These are phyloP conservation scores for Paramecium octaurelia DNA, from an alignment of 73 alveolate species.

Conservation along the genomic window DNA sequence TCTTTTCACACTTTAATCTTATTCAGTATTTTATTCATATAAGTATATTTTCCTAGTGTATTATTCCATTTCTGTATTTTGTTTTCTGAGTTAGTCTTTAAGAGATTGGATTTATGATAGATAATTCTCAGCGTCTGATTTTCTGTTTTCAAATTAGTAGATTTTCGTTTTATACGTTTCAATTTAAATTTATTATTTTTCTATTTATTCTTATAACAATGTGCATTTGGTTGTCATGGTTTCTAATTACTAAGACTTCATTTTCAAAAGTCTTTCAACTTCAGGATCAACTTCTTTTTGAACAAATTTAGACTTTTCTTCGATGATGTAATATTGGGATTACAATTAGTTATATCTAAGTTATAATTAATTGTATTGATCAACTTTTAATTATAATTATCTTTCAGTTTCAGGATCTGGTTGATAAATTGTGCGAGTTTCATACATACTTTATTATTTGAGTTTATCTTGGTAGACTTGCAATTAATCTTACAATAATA, in stretches of 20 bases:
- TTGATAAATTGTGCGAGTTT: neutral
- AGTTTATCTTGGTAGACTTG: neutral
- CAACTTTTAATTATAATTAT: neutral
- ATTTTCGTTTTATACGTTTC: neutral
- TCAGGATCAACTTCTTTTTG: neutral
- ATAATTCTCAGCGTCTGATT: neutral
- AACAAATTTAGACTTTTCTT: neutral
- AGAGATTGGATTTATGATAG: neutral
- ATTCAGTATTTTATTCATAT: neutral
- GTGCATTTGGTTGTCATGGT: neutral
- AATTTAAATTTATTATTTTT: neutral
- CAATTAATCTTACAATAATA: neutral
- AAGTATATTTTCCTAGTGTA: neutral
- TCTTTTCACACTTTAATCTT: neutral
- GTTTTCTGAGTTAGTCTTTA: neutral
- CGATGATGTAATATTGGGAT: neutral
- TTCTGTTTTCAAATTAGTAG: neutral
- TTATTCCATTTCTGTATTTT: neutral
- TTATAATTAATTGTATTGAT: neutral
- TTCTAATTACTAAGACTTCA: neutral
- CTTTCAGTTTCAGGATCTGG: slow-evolving; percentile 21
- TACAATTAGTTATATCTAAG: neutral
- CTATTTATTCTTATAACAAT: neutral
- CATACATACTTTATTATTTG: neutral
- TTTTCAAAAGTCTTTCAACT: neutral